Evolutionary conservation across 345 rosid genomes (phyloP).

Genomic region (Camelina neglecta): DNA sequence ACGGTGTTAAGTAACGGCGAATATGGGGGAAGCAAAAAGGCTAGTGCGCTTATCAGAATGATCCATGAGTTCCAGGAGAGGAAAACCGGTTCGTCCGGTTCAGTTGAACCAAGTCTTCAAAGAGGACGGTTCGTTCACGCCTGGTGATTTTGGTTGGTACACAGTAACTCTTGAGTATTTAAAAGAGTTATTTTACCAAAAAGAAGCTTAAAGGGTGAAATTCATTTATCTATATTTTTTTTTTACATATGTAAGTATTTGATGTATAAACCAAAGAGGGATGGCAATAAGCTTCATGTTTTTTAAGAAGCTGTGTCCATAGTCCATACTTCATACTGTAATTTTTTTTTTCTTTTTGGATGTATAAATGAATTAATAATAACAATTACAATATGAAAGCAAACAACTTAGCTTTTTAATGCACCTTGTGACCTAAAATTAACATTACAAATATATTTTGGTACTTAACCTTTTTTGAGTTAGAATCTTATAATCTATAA

Average conservation of each 20-base stretch:
- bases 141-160: slow-evolving; percentile 46
- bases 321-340: slow-evolving; percentile 20
- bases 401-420: background rate
- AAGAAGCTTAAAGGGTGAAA: background rate
- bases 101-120: slow-evolving; percentile 44
- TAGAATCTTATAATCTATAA: too few relatives aligned
- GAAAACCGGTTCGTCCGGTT: slow-evolving; percentile 49
- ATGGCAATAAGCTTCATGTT: slow-evolving; percentile 18
- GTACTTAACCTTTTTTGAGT: background rate
- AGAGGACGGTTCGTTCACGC: slow-evolving; percentile 62
- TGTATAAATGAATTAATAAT: slow-evolving; percentile 7
- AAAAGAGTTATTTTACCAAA: slow-evolving; percentile 33
- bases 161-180: slow-evolving; percentile 29
- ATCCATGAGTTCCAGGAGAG: slow-evolving; percentile 71
- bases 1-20: slow-evolving; percentile 68
- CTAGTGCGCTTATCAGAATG: slow-evolving; percentile 63
- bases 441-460: background rate
- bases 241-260: background rate
- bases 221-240: background rate
- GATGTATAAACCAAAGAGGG: slow-evolving; percentile 6
- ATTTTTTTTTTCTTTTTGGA: background rate
- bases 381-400: slow-evolving; percentile 21
- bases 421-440: background rate
- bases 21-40: slow-evolving; percentile 73
- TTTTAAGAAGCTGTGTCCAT: slow-evolving; percentile 17